Percentiles rank a stretch among this genome's conserved stretches.
Conservation (phyloP, 1,284 basidiomycete genomes). For the Rugiboletus extremiorientalis region DNA sequence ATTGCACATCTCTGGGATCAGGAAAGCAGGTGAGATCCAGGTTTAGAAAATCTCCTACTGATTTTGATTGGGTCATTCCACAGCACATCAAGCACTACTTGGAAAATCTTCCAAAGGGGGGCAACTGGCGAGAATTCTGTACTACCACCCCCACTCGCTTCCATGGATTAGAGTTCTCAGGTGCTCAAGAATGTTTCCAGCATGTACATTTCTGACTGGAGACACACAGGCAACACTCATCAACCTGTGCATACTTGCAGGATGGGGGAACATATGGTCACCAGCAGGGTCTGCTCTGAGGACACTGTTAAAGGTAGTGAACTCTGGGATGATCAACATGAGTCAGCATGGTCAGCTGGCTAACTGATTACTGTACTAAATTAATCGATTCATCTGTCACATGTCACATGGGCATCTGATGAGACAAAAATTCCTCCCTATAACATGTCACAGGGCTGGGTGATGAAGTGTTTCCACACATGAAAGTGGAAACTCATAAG, state of each 20-base stretch:
- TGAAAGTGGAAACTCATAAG: too few relatives aligned
- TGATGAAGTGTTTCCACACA: too few relatives aligned
- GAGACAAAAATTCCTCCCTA: too few relatives aligned
- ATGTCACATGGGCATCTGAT: too few relatives aligned
- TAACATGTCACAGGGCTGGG: too few relatives aligned
- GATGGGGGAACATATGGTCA: slow-evolving; percentile 20
- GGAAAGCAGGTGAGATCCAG: slow-evolving; percentile 16
- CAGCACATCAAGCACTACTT: slow-evolving; percentile 28
- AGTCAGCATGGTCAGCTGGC: too few relatives aligned
- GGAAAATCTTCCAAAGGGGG: slow-evolving; percentile 23
- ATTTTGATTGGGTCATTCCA: not conserved
- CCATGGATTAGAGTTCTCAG: slow-evolving; percentile 20
- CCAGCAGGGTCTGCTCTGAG: slow-evolving; percentile 13
- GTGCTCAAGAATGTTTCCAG: slow-evolving; percentile 26
- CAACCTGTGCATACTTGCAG: slow-evolving; percentile 2
- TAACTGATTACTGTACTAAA: too few relatives aligned
- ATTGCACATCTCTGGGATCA: slow-evolving; percentile 18
- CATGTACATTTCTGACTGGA: slow-evolving; percentile 1
- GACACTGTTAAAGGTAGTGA: not conserved
- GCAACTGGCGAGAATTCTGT: slow-evolving; percentile 32
- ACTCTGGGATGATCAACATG: not conserved
- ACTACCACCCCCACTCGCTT: slow-evolving; percentile 32
- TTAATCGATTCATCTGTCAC: too few relatives aligned
- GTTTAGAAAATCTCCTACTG: not conserved
- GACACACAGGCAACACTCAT: not conserved